These are phyloP conservation scores for Aspergillus novofumigatus DNA, from an alignment of 2,329 filamentous ascomycete genomes.

Conservation along the genomic window DNA sequence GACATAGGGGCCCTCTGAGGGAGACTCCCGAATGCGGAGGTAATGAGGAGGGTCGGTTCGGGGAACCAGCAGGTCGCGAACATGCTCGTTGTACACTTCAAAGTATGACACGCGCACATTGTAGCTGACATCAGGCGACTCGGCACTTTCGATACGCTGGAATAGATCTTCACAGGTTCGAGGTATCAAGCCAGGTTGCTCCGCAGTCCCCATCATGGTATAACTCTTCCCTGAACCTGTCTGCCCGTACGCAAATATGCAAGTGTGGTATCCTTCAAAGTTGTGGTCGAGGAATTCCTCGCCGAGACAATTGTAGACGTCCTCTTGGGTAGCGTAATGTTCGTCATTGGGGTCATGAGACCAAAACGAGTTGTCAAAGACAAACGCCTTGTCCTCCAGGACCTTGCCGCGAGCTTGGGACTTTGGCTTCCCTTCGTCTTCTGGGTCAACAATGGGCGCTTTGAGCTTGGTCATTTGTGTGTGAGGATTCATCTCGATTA, in stretches of 20 bases:
- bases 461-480: slow-evolving; percentile 80
- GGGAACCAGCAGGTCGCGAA: slow-evolving; percentile 84
- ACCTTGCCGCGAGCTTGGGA: slow-evolving; percentile 65
- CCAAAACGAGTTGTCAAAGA: slow-evolving; percentile 98
- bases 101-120: slow-evolving; percentile 98
- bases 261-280: slow-evolving; percentile 98
- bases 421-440: slow-evolving; percentile 51
- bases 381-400: slow-evolving; percentile 84
- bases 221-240: slow-evolving; percentile 98
- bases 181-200: slow-evolving; percentile 87
- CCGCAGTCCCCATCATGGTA: slow-evolving; percentile 88
- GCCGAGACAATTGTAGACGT: slow-evolving; percentile 89
- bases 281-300: slow-evolving; percentile 99
- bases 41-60: slow-evolving; percentile 78
- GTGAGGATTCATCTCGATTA: slow-evolving; percentile 85
- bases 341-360: slow-evolving; percentile 74
- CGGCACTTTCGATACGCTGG: slow-evolving; percentile 79
- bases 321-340: slow-evolving; percentile 87
- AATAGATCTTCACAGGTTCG: slow-evolving; percentile 95
- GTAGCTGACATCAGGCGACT: slow-evolving; percentile 89
- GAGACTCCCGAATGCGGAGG: slow-evolving; percentile 94
- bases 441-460: slow-evolving; percentile 57
- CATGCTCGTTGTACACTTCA: slow-evolving; percentile 99
- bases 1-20: slow-evolving; percentile 91
- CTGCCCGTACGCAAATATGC: slow-evolving; percentile 97